These are phyloP conservation scores for Fomitiporia mediterranea DNA, from an alignment of 1,284 basidiomycete genomes.

Conservation along the genomic window DNA sequence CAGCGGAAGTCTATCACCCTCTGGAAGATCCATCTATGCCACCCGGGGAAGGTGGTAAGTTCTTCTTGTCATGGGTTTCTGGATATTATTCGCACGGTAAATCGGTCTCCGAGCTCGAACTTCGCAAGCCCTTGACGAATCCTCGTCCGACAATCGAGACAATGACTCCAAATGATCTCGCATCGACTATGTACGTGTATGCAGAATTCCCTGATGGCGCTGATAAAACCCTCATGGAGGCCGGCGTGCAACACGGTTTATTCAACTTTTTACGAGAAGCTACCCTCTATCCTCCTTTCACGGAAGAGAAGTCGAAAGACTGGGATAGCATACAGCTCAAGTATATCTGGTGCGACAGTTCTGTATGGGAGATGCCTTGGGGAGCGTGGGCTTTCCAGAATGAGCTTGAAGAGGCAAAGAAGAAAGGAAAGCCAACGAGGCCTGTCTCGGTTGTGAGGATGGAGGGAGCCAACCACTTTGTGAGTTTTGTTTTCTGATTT, in stretches of 20 bases:
- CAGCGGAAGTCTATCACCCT: slow-evolving; percentile 24
- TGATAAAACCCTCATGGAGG: slow-evolving; percentile 21
- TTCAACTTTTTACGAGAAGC: slow-evolving; percentile 15
- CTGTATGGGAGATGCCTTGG: slow-evolving; percentile 24
- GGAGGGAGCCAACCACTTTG: slow-evolving; percentile 26
- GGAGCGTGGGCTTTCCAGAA: slow-evolving; percentile 21
- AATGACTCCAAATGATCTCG: slow-evolving; percentile 22
- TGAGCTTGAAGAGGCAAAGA: slow-evolving; percentile 20
- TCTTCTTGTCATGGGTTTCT: slow-evolving; percentile 27
- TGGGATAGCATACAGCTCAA: slow-evolving; percentile 18
- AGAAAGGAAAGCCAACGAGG: slow-evolving; percentile 15
- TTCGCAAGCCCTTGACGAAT: slow-evolving; percentile 4
- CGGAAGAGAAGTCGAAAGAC: background rate
- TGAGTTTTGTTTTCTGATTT: slow-evolving; percentile 4
- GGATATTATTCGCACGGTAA: slow-evolving; percentile 28
- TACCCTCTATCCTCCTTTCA: slow-evolving; percentile 15
- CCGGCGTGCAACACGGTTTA: slow-evolving; percentile 19
- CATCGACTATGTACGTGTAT: slow-evolving; percentile 8
- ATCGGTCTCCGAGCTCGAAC: slow-evolving; percentile 7
- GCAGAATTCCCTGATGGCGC: slow-evolving; percentile 23
- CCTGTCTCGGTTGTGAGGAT: slow-evolving; percentile 21
- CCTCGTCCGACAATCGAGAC: slow-evolving; percentile 20
- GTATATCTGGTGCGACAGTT: slow-evolving; percentile 25
- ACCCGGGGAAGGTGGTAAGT: slow-evolving; percentile 19
- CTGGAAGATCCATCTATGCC: slow-evolving; percentile 23